A percentile compares a stretch with the other conserved stretches of the same genome.
These are phyloP conservation scores for Papilionanthe hybrid DNA, from an alignment of 116 monocot species.

Conservation along the genomic window DNA sequence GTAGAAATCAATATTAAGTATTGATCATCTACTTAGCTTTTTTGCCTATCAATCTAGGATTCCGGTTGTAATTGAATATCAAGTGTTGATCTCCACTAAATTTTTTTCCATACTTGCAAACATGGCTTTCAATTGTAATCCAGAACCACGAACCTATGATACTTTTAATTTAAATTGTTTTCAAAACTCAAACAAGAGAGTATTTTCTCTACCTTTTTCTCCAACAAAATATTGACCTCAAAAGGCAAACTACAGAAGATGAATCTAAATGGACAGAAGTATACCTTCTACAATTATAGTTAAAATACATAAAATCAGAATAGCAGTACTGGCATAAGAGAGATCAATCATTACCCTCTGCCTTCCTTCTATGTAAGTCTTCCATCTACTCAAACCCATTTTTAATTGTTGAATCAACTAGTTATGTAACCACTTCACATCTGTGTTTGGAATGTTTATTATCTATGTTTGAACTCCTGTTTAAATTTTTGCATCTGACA, in stretches of 20 bases:
- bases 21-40: not conserved
- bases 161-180: not conserved
- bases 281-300: not conserved
- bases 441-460: too few relatives aligned
- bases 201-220: not conserved
- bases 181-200: not conserved
- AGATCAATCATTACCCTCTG: too few relatives aligned
- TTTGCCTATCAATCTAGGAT: not conserved
- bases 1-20: not conserved
- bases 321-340: too few relatives aligned
- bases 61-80: not conserved
- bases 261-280: not conserved
- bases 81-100: not conserved
- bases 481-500: too few relatives aligned
- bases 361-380: too few relatives aligned
- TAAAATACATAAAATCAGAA: too few relatives aligned
- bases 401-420: too few relatives aligned
- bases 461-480: too few relatives aligned
- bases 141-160: not conserved
- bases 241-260: not conserved
- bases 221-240: not conserved
- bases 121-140: not conserved
- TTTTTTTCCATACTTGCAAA: not conserved
- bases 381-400: too few relatives aligned
- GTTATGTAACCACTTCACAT: too few relatives aligned